A percentile compares a stretch with the other conserved stretches of the same genome.
These are phyloP conservation scores for Mycena sp. DNA, from an alignment of 1,284 basidiomycete genomes.

Conservation along the genomic window DNA sequence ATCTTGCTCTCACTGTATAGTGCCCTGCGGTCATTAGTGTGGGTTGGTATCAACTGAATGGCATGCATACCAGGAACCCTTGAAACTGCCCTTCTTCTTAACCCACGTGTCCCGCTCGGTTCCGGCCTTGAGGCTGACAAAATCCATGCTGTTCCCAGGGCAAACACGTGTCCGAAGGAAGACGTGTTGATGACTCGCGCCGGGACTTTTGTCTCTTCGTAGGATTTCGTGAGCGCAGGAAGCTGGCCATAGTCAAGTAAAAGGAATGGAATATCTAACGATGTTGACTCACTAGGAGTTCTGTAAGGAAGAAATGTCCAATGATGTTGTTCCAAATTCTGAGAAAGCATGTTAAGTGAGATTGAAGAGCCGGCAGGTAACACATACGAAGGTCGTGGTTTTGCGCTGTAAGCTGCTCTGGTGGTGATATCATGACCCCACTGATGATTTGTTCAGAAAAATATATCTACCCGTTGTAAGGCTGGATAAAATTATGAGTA, in stretches of 20 bases:
- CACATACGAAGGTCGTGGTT: conserved; percentile 7
- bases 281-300: conserved; percentile 41
- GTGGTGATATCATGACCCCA: conserved; percentile 6
- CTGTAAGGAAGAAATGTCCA: conserved; percentile 46
- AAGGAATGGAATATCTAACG: too few species aligned
- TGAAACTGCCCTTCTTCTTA: neutral
- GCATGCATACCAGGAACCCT: neutral
- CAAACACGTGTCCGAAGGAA: conserved; percentile 38
- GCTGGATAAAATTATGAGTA: too few species aligned
- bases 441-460: too few species aligned
- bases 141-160: neutral
- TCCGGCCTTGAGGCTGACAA: neutral
- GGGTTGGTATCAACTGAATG: neutral
- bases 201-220: conserved; percentile 34
- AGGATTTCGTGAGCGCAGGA: conserved; percentile 48
- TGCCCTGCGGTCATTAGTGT: neutral
- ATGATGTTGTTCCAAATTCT: neutral
- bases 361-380: neutral
- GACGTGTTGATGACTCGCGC: conserved; percentile 54
- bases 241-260: conserved; percentile 31
- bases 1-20: conserved; percentile 11
- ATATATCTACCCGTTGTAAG: too few species aligned
- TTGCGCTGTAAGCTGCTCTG: conserved; percentile 6
- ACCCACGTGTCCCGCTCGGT: neutral
- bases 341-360: neutral